Base-by-base conservation (phyloP, 2,329 filamentous ascomycete species). In the Hymenoscyphus repandus region DNA sequence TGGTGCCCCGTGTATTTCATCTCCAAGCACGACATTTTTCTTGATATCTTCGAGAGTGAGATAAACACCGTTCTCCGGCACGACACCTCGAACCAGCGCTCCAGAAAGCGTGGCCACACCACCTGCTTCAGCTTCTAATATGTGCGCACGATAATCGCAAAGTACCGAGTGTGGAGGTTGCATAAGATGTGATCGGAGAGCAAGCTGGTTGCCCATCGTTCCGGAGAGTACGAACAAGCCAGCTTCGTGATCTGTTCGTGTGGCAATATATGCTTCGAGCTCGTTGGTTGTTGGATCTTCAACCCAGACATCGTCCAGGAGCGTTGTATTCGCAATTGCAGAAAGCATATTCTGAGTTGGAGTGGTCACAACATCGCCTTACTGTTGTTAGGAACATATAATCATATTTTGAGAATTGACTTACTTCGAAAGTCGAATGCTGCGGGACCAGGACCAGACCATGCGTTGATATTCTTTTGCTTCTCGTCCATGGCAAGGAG, bases 141-240 rank as follows among this genome's bases (percentile, higher is more conserved):
- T 87, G 66, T 96, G 92, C 4, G 83, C 80, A 32, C 89, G 79
- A 56, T 83, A 74, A 65, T 96, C 91, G 60, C 86, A 89, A 7
- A 96, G 72, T 5, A 96, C 80, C 6, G 80, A 79, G 66, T 95
- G 83, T 0, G 92, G 92, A 12, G 91, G 90, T 53, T 88, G 85
- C 1, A 75, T 78, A 12, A 96, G 76, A 52, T 93, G 86, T 1
- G 87, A 78, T 36, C 91, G 82, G 38, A 96, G 76, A 0, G 86
- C 85, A 15, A 96, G 74, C 67, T 96, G 90, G 70, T 96, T 96
- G 37, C 90, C 90, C 90, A 96, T 96, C 4, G 91, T 96, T 3
- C 92, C 92, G 0, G 88, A 93, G 52, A 95, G 76, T 49, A 96
- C 88, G 48, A 96, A 83, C 4, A 96, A 74, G 0, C 80, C 86